These are phyloP conservation scores for Cystobasidiopsis lactophilus DNA, from an alignment of 768 basidiomycete genomes.

Conservation along the genomic window DNA sequence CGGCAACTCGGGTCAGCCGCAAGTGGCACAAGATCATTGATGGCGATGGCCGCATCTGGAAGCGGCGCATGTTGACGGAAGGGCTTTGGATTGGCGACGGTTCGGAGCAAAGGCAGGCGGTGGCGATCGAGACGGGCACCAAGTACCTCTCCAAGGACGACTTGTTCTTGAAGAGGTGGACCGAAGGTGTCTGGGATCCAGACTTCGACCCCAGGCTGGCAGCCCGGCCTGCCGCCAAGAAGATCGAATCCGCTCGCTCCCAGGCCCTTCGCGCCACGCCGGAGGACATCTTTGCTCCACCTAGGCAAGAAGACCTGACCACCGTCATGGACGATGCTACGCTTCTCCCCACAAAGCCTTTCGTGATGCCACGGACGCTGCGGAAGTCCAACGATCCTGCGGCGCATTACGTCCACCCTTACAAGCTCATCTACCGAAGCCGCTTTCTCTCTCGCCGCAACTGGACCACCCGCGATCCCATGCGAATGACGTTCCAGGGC, in stretches of 20 bases:
- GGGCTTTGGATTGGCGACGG: conserved; percentile 76
- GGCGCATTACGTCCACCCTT: conserved; percentile 41
- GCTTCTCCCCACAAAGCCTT: not conserved
- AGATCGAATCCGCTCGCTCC: not conserved
- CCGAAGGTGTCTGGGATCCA: conserved; percentile 16
- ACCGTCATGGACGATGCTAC: not conserved
- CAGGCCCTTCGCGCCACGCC: not conserved
- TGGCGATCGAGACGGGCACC: conserved; percentile 31
- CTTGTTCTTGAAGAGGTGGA: conserved; percentile 15
- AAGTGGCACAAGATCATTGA: conserved; percentile 76
- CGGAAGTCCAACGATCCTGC: not conserved
- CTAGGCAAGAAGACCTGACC: not conserved
- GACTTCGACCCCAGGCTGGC: conserved; percentile 4
- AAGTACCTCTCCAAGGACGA: conserved; percentile 11
- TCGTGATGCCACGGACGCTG: not conserved
- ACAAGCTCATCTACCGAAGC: conserved; percentile 81
- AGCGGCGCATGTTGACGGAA: conserved; percentile 56
- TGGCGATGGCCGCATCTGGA: conserved; percentile 72
- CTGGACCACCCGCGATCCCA: conserved; percentile 57
- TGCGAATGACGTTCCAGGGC: conserved; percentile 61
- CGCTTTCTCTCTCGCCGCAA: conserved; percentile 55
- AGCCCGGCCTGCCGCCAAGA: conserved; percentile 4
- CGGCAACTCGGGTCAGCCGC: conserved; percentile 64
- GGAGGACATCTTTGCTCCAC: not conserved
- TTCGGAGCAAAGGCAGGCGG: conserved; percentile 58